Evolutionary conservation across 371 early-diverging fungal species (phyloP).

Genomic region (Syncephalastrum sp.): DNA sequence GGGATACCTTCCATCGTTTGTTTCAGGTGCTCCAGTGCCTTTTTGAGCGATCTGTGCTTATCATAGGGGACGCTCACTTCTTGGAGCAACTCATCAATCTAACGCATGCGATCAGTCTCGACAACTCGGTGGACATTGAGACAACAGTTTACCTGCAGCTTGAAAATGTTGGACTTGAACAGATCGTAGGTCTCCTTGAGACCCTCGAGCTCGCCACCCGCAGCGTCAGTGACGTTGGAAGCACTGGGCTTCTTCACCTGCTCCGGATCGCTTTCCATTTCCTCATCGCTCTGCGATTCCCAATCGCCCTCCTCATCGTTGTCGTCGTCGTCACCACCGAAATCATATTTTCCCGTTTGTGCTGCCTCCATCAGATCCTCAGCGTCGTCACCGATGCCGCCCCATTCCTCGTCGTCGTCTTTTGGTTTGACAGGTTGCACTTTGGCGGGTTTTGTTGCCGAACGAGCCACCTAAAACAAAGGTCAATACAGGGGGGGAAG

Average conservation of each 20-base stretch:
- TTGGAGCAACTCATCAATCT: conserved; percentile 82
- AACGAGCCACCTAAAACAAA: background rate
- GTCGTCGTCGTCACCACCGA: conserved; percentile 24
- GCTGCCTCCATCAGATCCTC: conserved; percentile 29
- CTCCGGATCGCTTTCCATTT: conserved; percentile 33
- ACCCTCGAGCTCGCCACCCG: conserved; percentile 85
- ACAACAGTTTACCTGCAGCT: conserved; percentile 62
- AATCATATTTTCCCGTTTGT: conserved; percentile 15
- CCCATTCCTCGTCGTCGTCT: conserved; percentile 5
- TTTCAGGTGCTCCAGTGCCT: conserved; percentile 68
- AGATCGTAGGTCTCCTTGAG: conserved; percentile 80
- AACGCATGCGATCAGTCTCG: background rate
- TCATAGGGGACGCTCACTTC: conserved; percentile 70
- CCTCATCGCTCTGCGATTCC: conserved; percentile 46
- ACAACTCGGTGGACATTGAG: conserved; percentile 8
- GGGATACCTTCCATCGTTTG: conserved; percentile 54
- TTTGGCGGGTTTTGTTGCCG: background rate
- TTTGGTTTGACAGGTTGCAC: conserved; percentile 7
- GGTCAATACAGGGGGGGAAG: background rate
- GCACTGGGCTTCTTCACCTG: conserved; percentile 33
- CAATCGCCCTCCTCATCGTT: conserved; percentile 38
- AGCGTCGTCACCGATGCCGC: conserved; percentile 23
- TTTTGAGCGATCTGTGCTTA: conserved; percentile 71
- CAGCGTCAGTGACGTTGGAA: conserved; percentile 40
- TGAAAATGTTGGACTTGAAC: conserved; percentile 91